Evolutionary conservation across 768 basidiomycete species (phyloP).

Genomic region (Butyriboletus loyo): DNA sequence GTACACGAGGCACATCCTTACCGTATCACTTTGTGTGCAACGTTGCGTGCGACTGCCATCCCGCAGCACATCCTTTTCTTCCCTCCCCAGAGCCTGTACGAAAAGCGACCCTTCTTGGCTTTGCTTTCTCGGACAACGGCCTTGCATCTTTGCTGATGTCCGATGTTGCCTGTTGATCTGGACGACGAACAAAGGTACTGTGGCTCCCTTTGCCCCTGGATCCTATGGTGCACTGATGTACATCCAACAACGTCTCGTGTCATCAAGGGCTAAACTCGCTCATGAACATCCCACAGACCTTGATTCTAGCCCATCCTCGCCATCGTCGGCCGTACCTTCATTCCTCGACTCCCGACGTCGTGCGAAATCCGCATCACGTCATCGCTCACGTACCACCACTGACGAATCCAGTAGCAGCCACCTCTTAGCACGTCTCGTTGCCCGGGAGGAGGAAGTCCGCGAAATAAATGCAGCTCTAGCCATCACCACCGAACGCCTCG

Average conservation of each 20-base stretch:
- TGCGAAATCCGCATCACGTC: conserved; percentile 26
- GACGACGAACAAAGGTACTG: conserved; percentile 29
- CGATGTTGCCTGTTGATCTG: conserved; percentile 28
- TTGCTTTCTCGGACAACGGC: not conserved
- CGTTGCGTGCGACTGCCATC: not conserved
- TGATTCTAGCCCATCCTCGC: conserved; percentile 29
- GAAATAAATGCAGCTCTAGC: conserved; percentile 28
- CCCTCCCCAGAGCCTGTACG: conserved; percentile 1
- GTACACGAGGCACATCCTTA: conserved; percentile 24
- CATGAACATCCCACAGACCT: conserved; percentile 30
- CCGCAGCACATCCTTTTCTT: not conserved
- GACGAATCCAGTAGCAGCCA: conserved; percentile 30
- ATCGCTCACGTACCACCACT: conserved; percentile 25
- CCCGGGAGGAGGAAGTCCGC: conserved; percentile 31
- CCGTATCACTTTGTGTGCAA: conserved; percentile 4
- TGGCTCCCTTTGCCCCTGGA: not conserved
- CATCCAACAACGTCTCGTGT: not conserved
- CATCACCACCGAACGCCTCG: conserved; percentile 33
- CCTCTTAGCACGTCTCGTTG: conserved; percentile 29
- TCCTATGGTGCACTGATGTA: not conserved
- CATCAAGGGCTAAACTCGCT: conserved; percentile 22
- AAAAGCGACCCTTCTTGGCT: not conserved
- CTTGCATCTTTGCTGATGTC: conserved; percentile 13
- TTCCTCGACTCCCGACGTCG: conserved; percentile 19
- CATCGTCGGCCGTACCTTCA: conserved; percentile 17